A percentile compares a stretch with the other conserved stretches of the same genome.
Evolutionary conservation across 2,329 filamentous ascomycete species (phyloP).

Genomic region (Cadophora luteo-olivacea): DNA sequence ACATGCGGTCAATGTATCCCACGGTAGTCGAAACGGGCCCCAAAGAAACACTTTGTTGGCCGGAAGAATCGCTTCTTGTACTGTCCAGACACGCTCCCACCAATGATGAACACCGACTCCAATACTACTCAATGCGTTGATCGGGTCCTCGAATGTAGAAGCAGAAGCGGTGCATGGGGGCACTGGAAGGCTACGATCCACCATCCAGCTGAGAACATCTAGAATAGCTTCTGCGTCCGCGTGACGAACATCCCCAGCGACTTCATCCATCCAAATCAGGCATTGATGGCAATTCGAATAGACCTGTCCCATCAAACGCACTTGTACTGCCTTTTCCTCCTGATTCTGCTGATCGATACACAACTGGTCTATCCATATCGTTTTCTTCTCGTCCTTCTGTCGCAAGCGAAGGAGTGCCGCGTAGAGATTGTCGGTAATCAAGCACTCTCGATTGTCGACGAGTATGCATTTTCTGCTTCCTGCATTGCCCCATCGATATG

Average conservation of each 20-base stretch:
- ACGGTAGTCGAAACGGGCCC: not conserved
- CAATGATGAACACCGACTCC: not conserved
- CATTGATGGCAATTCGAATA: not conserved
- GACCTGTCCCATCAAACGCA: constrained; percentile 2
- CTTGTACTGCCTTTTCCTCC: not conserved
- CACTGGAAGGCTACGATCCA: not conserved
- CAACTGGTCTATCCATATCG: not conserved
- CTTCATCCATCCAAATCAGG: constrained; percentile 5
- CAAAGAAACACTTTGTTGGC: not conserved
- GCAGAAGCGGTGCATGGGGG: not conserved
- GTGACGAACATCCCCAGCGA: not conserved
- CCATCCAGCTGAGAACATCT: not conserved
- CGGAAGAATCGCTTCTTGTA: not conserved
- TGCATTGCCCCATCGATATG: constrained; percentile 1
- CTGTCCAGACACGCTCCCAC: constrained; percentile 3
- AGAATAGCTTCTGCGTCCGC: not conserved
- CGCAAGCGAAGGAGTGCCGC: not conserved
- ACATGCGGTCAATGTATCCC: not conserved
- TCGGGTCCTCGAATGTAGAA: not conserved
- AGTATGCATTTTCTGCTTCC: not conserved
- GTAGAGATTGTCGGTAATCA: not conserved
- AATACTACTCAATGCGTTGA: not conserved
- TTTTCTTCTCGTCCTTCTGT: not conserved
- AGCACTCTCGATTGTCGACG: not conserved
- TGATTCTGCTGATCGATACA: constrained; percentile 4